phyloP scores from a whole-genome alignment of 2,329 filamentous ascomycete species.

The Fusarium sp. region DNA sequence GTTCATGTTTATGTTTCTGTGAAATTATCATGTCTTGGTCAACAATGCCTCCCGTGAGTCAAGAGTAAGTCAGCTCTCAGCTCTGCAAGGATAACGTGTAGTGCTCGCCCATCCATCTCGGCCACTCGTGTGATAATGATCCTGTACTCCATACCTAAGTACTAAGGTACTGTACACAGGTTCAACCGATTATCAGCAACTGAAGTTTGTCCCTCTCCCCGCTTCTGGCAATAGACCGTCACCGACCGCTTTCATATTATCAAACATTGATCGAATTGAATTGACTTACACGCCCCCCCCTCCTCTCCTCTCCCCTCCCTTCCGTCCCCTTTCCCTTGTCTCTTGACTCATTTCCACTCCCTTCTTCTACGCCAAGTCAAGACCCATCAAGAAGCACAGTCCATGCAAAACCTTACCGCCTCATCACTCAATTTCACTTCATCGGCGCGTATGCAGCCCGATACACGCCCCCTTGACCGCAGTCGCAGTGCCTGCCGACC shows the following conservation, averaged over 20 bases:
- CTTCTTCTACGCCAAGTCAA: constrained; percentile 9
- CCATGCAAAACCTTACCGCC: constrained; percentile 35
- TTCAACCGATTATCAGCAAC: not conserved
- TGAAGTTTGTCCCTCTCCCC: not conserved
- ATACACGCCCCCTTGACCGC: constrained; percentile 6
- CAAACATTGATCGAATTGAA: not conserved
- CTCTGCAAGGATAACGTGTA: not conserved
- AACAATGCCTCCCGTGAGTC: not conserved
- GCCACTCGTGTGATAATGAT: not conserved
- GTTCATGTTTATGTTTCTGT: not conserved
- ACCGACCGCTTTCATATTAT: not conserved
- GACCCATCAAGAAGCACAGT: constrained; percentile 14
- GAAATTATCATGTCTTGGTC: constrained; percentile 1
- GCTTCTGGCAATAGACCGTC: not conserved
- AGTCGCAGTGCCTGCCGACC: not conserved
- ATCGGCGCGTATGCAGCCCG: not conserved
- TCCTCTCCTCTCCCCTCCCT: not conserved
- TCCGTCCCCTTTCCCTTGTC: not conserved
- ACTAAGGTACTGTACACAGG: not conserved
- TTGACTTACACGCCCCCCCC: constrained; percentile 14
- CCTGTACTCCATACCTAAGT: not conserved
- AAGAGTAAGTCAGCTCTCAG: not conserved
- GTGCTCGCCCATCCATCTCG: not conserved
- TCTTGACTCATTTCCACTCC: constrained; percentile 28
- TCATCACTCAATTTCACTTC: constrained; percentile 24